Evolutionary conservation across 2,329 filamentous ascomycete genomes (phyloP), one percentile per base, ranked within the genome.

Genomic region (Stachybotrys chlorohalonatus): DNA sequence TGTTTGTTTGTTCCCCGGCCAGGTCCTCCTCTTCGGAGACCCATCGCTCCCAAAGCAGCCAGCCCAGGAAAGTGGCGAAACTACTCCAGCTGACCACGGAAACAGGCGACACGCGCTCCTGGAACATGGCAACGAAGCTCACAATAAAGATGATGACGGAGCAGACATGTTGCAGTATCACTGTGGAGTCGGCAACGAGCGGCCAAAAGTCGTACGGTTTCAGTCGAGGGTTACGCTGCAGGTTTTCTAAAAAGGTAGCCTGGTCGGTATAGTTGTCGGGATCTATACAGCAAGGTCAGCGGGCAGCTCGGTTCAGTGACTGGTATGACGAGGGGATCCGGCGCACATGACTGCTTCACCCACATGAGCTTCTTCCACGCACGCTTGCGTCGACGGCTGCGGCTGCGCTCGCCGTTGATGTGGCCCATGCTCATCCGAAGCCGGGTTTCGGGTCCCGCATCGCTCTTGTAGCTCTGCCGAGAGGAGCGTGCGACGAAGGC

Each of bases 231-330:
- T 99, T 99, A 51, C 92, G 84, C 70, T 99, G 93, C 16, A 99
- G 83, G 64, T 95, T 91, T 67, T 96, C 93, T 61, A 99, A 85
- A 64, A 99, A 99, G 1, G 94, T 97, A 57, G 90, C 89, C 67
- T 94, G 91, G 68, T 99, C 94, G 47, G 94, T 97, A 69, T 97
- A 97, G 70, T 99, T 99, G 70, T 99, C 94, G n/a, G 94, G 92
- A 67, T 95, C 90, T 92, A 53, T 11, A 36, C 62, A 39, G 47
- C 51, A 53, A 55, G 49, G 53, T 58, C 47, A 59, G 54, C 50
- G 24, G 7, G 24, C 8, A 13, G 36, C 8, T 13, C 36, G 9
- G 36, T 3, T 9, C 9, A 9, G 3, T 9, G 36, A 42, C 36
- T 2, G 13, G 36, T 9, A 13, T 2, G 36, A 13, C 8, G 36